Evolutionary conservation across 176 grass and related monocot genomes (phyloP).

Genomic region (Zizania latifolia): DNA sequence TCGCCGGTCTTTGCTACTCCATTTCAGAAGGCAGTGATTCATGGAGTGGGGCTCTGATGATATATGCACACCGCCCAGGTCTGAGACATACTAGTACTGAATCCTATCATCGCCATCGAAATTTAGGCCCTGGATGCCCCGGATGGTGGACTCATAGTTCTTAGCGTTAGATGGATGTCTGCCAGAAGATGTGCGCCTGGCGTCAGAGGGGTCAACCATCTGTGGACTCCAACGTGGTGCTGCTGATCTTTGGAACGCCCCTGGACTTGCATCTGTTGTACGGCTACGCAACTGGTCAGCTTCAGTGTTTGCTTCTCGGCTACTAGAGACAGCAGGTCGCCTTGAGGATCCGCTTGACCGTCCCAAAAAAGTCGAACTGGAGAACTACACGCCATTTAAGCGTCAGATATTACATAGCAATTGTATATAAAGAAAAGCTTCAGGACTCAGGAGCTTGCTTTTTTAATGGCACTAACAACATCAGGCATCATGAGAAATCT

Average conservation of each 20-base stretch:
- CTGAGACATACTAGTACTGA: constrained; percentile 32
- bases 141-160: constrained; percentile 80
- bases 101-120: constrained; percentile 51
- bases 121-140: constrained; percentile 77
- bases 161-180: constrained; percentile 51
- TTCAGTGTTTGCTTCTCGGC: constrained; percentile 43
- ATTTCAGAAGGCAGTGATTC: background rate
- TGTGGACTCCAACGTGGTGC: constrained; percentile 43
- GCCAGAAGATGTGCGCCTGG: constrained; percentile 44
- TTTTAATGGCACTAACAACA: background rate
- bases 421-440: background rate
- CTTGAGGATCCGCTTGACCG: constrained; percentile 89
- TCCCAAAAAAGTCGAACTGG: constrained; percentile 87
- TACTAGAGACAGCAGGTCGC: constrained; percentile 86
- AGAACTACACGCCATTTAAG: constrained; percentile 81
- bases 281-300: constrained; percentile 33
- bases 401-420: constrained; percentile 73
- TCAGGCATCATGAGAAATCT: constrained; percentile 5
- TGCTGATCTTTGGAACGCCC: constrained; percentile 52
- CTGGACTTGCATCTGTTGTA: constrained; percentile 55
- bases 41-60: background rate
- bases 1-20: background rate
- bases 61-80: background rate
- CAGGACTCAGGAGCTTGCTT: background rate
- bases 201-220: constrained; percentile 35